Evolutionary conservation across 129 eudicot genomes (phyloP), one percentile per base, ranked within the genome.

Genomic region (Tanacetum coccineum): DNA sequence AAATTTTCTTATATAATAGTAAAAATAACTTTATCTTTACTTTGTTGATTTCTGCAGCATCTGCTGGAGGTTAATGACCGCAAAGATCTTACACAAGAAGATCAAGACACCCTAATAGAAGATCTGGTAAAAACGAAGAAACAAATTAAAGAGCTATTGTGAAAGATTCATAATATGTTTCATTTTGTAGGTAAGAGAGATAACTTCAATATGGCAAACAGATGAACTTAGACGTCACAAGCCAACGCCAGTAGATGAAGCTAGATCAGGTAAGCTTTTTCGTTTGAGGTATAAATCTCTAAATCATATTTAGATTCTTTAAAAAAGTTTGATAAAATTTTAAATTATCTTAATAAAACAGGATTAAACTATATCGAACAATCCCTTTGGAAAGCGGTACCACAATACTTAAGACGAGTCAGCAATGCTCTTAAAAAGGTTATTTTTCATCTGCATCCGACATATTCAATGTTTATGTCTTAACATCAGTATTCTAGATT

Each of bases 401-500:
- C 98, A 59, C 95, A 93, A 62, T 93, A 93, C 70, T 79, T 93
- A 40, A 83, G 96, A 25, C 96, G 98, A 66, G 87, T 93, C 64
- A 93, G 95, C 83, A 93, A 88, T 83, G 98, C 98, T 67, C 83
- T 93, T 25, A 93, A 86, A 81, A 93, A 93, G 98, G 98, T 86
- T 3, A 2, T 57, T 26, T 58, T 12, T 26, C 40, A 58, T 58
- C 19, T 26, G 40, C 17, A 13, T 13, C 2, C 11, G 13, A 26
- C 28, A 58, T 12, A 14, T 0, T 58, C 0, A 21, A 10, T 25
- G 5, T 11, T 58, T 11, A 26, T 26, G 6, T 56, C 30, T 56
- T 10, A 22, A 22, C 14, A 11, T 58, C 59, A 26, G 10, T 0
- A 0, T 26, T 26, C 18, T 25, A 58, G 30, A 58, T 26, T 58